These are phyloP conservation scores for Hyaloscypha variabilis DNA, from an alignment of 495 filamentous ascomycete species.

Conservation along the genomic window DNA sequence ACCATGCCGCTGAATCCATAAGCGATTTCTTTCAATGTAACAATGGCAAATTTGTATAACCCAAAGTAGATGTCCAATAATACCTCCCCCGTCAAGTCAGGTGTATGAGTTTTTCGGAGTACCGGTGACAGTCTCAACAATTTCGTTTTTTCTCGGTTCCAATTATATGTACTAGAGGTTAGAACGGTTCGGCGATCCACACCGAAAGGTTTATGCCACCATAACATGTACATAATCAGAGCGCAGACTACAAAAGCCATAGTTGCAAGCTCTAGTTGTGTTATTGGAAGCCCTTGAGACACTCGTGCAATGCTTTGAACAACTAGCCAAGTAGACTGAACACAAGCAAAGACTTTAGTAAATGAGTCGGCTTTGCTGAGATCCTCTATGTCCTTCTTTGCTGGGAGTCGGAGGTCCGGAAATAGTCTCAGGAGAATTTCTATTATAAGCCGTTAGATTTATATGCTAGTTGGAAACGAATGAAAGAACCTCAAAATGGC, in stretches of 20 bases:
- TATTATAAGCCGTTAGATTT: no score
- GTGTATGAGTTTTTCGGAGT: no score
- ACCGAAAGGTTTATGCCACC: conserved; percentile 42
- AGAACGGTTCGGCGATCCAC: conserved; percentile 19
- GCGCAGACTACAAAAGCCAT: conserved; percentile 40
- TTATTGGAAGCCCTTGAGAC: conserved; percentile 31
- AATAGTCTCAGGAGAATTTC: no score
- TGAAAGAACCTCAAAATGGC: no score
- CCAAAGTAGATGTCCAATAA: no score
- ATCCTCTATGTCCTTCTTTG: conserved; percentile 15
- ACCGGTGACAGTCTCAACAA: no score
- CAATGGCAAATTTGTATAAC: no score
- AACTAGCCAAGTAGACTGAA: conserved; percentile 43
- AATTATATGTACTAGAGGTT: neutral
- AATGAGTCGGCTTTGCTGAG: conserved; percentile 39
- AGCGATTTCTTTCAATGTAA: no score
- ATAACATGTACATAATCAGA: conserved; percentile 39
- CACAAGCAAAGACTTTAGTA: conserved; percentile 38
- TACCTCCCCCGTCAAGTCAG: no score
- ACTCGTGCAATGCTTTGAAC: conserved; percentile 36
- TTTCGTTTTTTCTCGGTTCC: no score
- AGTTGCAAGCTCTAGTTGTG: conserved; percentile 40
- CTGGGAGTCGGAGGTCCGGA: neutral
- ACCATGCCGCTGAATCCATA: no score
- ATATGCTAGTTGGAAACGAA: no score